Percentiles rank a stretch among this genome's conserved stretches.
These are phyloP conservation scores for Polyporus arcularius DNA, from an alignment of 768 basidiomycete genomes.

Conservation along the genomic window DNA sequence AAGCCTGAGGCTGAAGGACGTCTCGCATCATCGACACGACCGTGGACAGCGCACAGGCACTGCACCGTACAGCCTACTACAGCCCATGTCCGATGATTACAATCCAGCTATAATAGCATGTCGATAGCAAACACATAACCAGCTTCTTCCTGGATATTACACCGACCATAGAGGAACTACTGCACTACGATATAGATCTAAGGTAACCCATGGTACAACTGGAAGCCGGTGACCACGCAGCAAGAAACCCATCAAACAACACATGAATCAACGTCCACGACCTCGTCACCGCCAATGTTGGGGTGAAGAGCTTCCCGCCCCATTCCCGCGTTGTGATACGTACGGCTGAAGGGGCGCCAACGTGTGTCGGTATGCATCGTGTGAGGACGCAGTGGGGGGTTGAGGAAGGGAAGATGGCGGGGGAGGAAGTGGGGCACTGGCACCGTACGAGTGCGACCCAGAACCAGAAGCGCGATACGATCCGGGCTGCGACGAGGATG, in stretches of 20 bases:
- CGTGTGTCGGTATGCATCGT: conserved; percentile 11
- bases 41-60: too few relatives aligned
- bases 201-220: conserved; percentile 11
- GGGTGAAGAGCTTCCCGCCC: conserved; percentile 14
- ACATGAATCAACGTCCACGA: conserved; percentile 1
- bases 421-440: not conserved
- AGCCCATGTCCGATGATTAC: too few relatives aligned
- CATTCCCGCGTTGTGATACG: conserved; percentile 9
- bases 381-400: conserved; percentile 1
- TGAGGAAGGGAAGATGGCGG: conserved; percentile 6
- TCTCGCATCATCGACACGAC: not conserved
- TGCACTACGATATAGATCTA: conserved; percentile 7
- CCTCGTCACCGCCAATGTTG: conserved; percentile 17
- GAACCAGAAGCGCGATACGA: not conserved
- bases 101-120: too few relatives aligned
- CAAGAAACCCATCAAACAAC: conserved; percentile 1
- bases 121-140: not conserved
- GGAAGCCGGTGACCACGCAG: conserved; percentile 2
- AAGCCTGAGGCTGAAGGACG: not conserved
- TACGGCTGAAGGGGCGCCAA: conserved; percentile 6
- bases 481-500: conserved; percentile 3
- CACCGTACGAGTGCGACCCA: conserved; percentile 1
- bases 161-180: conserved; percentile 2
- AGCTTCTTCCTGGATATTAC: conserved; percentile 7
- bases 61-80: too few relatives aligned